phyloP scores from a whole-genome alignment of 352 stramenopile genomes.

The Phytophthora boehmeriae region DNA sequence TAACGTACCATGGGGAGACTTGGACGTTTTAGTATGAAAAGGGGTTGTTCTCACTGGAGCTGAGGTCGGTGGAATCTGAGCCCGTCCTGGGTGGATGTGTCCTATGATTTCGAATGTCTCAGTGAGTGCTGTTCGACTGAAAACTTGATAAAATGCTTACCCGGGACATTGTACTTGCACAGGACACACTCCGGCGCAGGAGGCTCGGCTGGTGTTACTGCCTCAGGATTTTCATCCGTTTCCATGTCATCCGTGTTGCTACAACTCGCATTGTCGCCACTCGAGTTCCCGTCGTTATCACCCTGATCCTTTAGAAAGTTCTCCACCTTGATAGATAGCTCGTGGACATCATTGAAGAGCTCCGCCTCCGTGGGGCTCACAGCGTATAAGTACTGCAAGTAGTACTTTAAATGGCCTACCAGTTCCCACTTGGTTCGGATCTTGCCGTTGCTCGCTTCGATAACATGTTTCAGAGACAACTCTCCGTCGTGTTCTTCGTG shows the following conservation, averaged over 20 bases:
- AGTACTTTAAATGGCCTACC: conserved; percentile 70
- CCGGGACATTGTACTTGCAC: conserved; percentile 83
- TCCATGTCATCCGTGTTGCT: conserved; percentile 30
- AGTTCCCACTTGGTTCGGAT: conserved; percentile 60
- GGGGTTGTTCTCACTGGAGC: conserved; percentile 18
- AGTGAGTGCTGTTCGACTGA: neutral
- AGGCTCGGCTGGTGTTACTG: conserved; percentile 15
- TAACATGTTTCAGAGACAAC: conserved; percentile 36
- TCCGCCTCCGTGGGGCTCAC: conserved; percentile 76
- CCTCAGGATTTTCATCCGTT: conserved; percentile 19
- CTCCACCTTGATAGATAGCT: conserved; percentile 50
- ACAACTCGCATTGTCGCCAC: conserved; percentile 14
- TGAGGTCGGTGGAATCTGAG: conserved; percentile 22
- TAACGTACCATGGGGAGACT: conserved; percentile 27
- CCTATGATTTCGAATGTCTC: conserved; percentile 29
- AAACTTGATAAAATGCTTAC: conserved; percentile 20
- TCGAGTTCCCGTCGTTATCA: conserved; percentile 8
- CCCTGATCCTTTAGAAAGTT: conserved; percentile 35
- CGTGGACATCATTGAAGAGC: conserved; percentile 61
- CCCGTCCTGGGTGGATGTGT: conserved; percentile 70
- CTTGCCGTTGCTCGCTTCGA: conserved; percentile 47
- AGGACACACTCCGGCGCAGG: conserved; percentile 53
- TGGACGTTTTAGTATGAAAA: conserved; percentile 32
- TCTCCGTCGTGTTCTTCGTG: conserved; percentile 20
- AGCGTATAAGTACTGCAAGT: conserved; percentile 71